A percentile compares a stretch with the other conserved stretches of the same genome.
These are phyloP conservation scores for Rhizophlyctis rosea DNA, from an alignment of 192 early-diverging fungal species.

Conservation along the genomic window DNA sequence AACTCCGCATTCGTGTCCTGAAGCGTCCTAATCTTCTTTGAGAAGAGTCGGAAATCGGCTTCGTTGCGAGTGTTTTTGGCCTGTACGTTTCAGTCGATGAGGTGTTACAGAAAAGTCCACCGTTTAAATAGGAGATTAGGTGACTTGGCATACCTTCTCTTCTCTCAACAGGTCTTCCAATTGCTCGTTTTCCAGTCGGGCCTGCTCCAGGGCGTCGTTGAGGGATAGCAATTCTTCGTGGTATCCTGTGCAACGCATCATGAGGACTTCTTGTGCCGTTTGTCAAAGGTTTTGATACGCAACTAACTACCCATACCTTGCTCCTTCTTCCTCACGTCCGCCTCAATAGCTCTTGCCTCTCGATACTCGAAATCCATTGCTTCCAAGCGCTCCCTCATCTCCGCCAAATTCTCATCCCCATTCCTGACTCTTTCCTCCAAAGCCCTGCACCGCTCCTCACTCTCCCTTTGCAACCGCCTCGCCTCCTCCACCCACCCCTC, in stretches of 20 bases:
- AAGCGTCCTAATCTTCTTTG: constrained; percentile 24
- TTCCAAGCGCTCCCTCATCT: too few relatives aligned
- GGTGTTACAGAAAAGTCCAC: background rate
- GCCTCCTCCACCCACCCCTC: background rate
- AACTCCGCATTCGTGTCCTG: constrained; percentile 28
- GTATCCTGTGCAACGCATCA: background rate
- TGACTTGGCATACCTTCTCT: constrained; percentile 3
- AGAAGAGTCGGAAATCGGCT: constrained; percentile 34
- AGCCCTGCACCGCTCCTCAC: too few relatives aligned
- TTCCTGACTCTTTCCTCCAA: background rate
- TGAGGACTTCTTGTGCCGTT: background rate
- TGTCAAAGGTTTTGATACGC: background rate
- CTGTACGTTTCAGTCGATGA: background rate
- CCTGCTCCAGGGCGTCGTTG: too few relatives aligned
- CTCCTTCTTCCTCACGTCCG: background rate
- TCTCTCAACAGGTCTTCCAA: background rate
- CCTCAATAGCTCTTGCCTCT: background rate
- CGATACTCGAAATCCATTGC: background rate
- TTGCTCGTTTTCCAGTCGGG: constrained; percentile 6
- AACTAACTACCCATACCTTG: background rate
- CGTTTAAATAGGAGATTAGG: too few relatives aligned
- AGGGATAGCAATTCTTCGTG: too few relatives aligned
- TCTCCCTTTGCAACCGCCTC: background rate
- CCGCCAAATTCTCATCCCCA: too few relatives aligned
- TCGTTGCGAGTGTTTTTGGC: constrained; percentile 29